A percentile compares a stretch with the other conserved stretches of the same genome.
Conservation (phyloP, 1,284 basidiomycete species). For the Boletus semigastroideus region DNA sequence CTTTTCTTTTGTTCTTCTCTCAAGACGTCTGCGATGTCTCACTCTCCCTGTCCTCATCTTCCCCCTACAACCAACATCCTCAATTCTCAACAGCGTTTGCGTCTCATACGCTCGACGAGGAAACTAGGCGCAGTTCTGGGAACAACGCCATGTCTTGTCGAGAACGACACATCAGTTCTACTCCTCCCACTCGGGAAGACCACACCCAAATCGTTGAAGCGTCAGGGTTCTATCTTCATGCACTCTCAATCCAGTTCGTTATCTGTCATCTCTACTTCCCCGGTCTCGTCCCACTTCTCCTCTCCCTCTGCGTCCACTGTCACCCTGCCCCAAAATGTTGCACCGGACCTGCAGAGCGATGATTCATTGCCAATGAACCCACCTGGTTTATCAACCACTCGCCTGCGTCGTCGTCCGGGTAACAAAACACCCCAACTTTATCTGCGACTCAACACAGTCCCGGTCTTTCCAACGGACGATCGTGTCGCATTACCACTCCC, state of each 20-base stretch:
- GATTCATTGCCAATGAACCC: conserved; percentile 12
- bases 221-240: conserved; percentile 38
- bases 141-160: conserved; percentile 51
- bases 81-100: conserved; percentile 46
- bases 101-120: conserved; percentile 56
- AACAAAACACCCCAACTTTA: conserved; percentile 21
- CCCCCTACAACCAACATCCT: conserved; percentile 52
- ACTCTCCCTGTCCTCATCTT: conserved; percentile 15
- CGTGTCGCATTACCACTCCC: conserved; percentile 6
- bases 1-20: not conserved
- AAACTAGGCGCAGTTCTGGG: conserved; percentile 61
- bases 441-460: conserved; percentile 22
- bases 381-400: conserved; percentile 25
- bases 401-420: conserved; percentile 3
- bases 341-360: not conserved
- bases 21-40: conserved; percentile 24
- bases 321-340: conserved; percentile 2
- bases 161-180: conserved; percentile 30
- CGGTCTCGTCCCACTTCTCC: conserved; percentile 6
- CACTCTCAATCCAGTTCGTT: conserved; percentile 17
- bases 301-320: conserved; percentile 22
- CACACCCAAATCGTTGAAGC: conserved; percentile 26
- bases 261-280: conserved; percentile 20
- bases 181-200: conserved; percentile 26
- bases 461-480: conserved; percentile 13